Evolutionary conservation across 2,329 filamentous ascomycete species (phyloP).

Genomic region (Aspergillus proliferans): DNA sequence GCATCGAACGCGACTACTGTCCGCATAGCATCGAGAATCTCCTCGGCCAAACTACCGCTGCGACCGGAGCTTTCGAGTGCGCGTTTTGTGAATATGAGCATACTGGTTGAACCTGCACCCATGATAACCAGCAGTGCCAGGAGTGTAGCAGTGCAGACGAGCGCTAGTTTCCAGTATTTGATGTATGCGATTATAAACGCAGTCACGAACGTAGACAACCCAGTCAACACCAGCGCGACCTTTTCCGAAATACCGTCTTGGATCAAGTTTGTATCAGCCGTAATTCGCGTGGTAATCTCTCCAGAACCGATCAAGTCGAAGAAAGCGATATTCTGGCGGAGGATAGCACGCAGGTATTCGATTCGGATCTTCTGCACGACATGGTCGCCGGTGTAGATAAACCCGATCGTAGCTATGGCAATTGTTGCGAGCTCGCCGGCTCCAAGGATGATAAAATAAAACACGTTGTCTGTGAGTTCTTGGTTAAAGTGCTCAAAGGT

Average conservation of each 20-base stretch:
- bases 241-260: conserved; percentile 91
- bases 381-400: conserved; percentile 77
- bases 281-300: conserved; percentile 87
- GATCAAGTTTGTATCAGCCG: conserved; percentile 80
- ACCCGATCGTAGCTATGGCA: conserved; percentile 74
- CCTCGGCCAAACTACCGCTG: conserved; percentile 83
- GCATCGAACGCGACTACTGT: conserved; percentile 92
- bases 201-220: conserved; percentile 71
- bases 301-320: conserved; percentile 87
- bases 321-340: conserved; percentile 81
- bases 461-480: conserved; percentile 55
- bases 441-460: conserved; percentile 78
- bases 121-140: conserved; percentile 68
- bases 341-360: conserved; percentile 71
- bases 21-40: conserved; percentile 87
- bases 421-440: conserved; percentile 68
- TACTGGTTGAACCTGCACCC: conserved; percentile 58
- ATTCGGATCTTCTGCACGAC: conserved; percentile 69
- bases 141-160: conserved; percentile 75
- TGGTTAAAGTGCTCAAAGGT: conserved; percentile 50
- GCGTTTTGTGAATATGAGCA: conserved; percentile 62
- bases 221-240: conserved; percentile 67
- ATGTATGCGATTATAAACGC: conserved; percentile 85
- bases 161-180: conserved; percentile 83
- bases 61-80: conserved; percentile 73